Percentiles rank a stretch among this genome's conserved stretches.
Evolutionary conservation across 768 basidiomycete species (phyloP).

Genomic region (Pulveroboletus frians): DNA sequence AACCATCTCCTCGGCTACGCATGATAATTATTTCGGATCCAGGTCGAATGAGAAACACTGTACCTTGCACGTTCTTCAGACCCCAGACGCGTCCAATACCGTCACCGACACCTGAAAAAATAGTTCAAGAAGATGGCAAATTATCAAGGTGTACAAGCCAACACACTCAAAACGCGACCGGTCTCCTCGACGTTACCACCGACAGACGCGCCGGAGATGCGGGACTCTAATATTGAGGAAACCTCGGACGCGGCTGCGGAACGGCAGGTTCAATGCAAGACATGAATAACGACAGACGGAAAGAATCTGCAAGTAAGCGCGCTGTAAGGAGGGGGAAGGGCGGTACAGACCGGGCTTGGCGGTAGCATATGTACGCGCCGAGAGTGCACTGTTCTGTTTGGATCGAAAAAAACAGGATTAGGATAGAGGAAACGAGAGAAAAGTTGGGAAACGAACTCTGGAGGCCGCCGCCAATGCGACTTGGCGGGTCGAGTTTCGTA

Average conservation of each 20-base stretch:
- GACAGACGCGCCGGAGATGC: constrained; percentile 88
- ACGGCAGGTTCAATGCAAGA: constrained; percentile 28
- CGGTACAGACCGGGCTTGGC: constrained; percentile 85
- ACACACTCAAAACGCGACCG: constrained; percentile 94
- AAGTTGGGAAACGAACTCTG: constrained; percentile 43
- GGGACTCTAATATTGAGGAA: constrained; percentile 97
- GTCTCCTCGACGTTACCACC: constrained; percentile 98
- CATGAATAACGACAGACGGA: constrained; percentile 5
- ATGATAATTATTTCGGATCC: constrained; percentile 3
- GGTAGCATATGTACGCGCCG: constrained; percentile 88
- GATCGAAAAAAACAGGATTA: constrained; percentile 7
- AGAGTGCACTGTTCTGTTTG: constrained; percentile 39
- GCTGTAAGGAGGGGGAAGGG: neutral
- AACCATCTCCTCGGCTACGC: constrained; percentile 98
- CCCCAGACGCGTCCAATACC: constrained; percentile 99
- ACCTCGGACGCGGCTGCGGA: constrained; percentile 93
- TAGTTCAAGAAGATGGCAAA: constrained; percentile 5
- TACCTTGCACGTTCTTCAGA: constrained; percentile 96
- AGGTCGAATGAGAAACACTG: constrained; percentile 11
- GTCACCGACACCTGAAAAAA: constrained; percentile 85
- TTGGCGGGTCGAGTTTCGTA: constrained; percentile 79
- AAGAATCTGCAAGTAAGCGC: constrained; percentile 7
- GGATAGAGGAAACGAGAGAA: constrained; percentile 9
- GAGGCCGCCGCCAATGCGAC: constrained; percentile 63
- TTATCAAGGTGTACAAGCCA: neutral